phyloP scores from a whole-genome alignment of 2,329 filamentous ascomycete species.

The Trichoderma aggressivum region DNA sequence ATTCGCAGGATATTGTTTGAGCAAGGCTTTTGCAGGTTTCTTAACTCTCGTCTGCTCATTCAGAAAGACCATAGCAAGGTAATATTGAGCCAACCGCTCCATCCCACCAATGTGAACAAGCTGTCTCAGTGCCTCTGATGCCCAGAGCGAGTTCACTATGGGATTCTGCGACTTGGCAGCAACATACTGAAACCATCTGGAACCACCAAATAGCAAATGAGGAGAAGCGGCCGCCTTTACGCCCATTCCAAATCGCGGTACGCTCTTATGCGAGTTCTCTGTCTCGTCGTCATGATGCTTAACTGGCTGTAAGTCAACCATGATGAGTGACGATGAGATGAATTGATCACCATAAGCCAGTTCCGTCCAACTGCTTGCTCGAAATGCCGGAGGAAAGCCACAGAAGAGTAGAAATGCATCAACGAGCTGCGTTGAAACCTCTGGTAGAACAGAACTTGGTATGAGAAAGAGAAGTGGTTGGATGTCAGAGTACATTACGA shows the following conservation, averaged over 20 bases:
- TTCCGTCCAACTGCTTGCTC: slow-evolving; percentile 29
- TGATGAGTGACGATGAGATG: slow-evolving; percentile 19
- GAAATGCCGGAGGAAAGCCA: slow-evolving; percentile 53
- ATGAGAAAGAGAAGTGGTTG: slow-evolving; percentile 57
- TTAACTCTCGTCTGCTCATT: slow-evolving; percentile 55
- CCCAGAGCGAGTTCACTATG: slow-evolving; percentile 43
- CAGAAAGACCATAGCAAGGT: slow-evolving; percentile 62
- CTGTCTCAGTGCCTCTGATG: slow-evolving; percentile 53
- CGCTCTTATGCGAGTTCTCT: slow-evolving; percentile 25
- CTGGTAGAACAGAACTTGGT: slow-evolving; percentile 35
- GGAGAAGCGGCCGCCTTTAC: slow-evolving; percentile 36
- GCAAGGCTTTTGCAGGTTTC: slow-evolving; percentile 67
- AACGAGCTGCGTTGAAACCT: slow-evolving; percentile 49
- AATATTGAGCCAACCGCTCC: slow-evolving; percentile 59
- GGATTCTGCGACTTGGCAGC: slow-evolving; percentile 24
- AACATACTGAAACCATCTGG: slow-evolving; percentile 45
- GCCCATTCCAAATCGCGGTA: slow-evolving; percentile 31
- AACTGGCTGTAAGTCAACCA: not conserved
- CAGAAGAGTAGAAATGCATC: slow-evolving; percentile 70
- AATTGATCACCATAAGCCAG: slow-evolving; percentile 33
- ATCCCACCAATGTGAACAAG: slow-evolving; percentile 46
- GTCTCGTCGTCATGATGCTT: slow-evolving; percentile 19
- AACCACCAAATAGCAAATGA: slow-evolving; percentile 52
- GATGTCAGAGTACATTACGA: slow-evolving; percentile 78
- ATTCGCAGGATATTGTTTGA: slow-evolving; percentile 66